phyloP scores from a whole-genome alignment of 305 asterid species.

The Rubia peregrina region DNA sequence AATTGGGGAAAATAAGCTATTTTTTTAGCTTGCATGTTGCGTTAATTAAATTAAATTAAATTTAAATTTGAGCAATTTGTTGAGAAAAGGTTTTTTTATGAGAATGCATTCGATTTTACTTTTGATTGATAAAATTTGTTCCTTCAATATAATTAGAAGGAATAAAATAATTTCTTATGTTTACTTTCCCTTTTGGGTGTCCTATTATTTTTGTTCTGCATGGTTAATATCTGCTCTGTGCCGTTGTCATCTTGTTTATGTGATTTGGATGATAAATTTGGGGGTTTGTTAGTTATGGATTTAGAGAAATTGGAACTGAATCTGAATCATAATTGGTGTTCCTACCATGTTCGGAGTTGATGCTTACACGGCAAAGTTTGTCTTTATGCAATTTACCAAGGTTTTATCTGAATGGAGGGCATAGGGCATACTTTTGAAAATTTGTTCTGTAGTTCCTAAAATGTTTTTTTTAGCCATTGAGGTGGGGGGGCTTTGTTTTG shows the following conservation, averaged over 20 bases:
- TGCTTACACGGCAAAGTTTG: neutral
- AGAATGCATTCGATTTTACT: conserved; percentile 9
- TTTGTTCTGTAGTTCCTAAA: conserved; percentile 1
- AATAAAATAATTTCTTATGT: neutral
- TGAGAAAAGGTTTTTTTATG: neutral
- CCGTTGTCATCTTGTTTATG: neutral
- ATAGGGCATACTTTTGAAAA: neutral
- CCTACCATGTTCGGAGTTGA: neutral
- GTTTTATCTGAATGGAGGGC: neutral
- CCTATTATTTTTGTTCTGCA: neutral
- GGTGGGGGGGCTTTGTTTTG: neutral
- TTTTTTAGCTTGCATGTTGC: conserved; percentile 6
- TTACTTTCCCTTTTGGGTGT: neutral
- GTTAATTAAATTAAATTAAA: neutral
- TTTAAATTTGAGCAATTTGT: neutral
- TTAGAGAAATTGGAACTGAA: neutral
- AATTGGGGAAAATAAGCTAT: neutral
- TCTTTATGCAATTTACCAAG: neutral
- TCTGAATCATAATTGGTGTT: neutral
- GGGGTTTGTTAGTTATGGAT: neutral
- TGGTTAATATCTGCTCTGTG: neutral
- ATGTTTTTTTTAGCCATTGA: neutral
- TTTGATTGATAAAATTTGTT: neutral
- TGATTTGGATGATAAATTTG: neutral
- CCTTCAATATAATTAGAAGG: conserved; percentile 11